These are phyloP conservation scores for Kwoniella dejecticola DNA, from an alignment of 768 basidiomycete genomes.

Conservation along the genomic window DNA sequence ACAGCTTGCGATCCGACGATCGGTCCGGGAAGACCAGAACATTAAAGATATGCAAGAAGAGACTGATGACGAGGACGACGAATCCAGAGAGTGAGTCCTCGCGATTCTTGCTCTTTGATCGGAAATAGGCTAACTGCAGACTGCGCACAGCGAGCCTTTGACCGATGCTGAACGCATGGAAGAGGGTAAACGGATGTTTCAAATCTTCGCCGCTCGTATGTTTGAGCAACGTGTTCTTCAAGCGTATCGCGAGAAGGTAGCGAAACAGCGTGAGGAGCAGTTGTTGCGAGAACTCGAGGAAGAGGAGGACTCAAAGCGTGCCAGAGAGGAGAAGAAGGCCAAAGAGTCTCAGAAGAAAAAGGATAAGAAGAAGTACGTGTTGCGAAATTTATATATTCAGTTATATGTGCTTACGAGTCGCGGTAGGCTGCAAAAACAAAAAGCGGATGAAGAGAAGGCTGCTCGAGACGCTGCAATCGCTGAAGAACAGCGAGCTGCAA, in stretches of 20 bases:
- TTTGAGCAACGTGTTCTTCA: slow-evolving; percentile 97
- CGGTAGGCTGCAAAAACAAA: slow-evolving; percentile 80
- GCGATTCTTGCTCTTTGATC: not conserved
- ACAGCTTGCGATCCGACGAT: slow-evolving; percentile 88
- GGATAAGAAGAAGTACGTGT: slow-evolving; percentile 96
- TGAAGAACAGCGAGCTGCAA: slow-evolving; percentile 76
- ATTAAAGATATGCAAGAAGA: slow-evolving; percentile 67
- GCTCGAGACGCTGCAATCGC: slow-evolving; percentile 79
- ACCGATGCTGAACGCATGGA: slow-evolving; percentile 99
- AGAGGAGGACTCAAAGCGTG: slow-evolving; percentile 82
- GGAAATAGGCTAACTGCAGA: slow-evolving; percentile 15
- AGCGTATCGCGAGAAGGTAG: slow-evolving; percentile 94
- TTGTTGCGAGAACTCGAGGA: slow-evolving; percentile 92
- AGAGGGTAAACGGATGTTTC: slow-evolving; percentile 99
- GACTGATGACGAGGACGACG: slow-evolving; percentile 66
- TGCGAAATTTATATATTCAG: no score
- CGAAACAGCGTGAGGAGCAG: slow-evolving; percentile 91
- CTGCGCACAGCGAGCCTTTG: slow-evolving; percentile 56
- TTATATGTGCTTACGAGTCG: slow-evolving; percentile 1
- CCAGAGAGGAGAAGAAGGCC: slow-evolving; percentile 87
- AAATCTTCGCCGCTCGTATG: slow-evolving; percentile 98
- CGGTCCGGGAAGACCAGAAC: slow-evolving; percentile 80
- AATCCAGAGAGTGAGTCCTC: slow-evolving; percentile 59
- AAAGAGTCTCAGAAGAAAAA: slow-evolving; percentile 98
- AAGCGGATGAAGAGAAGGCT: slow-evolving; percentile 88